Percentiles rank a stretch among this genome's conserved stretches.
Evolutionary conservation across 2,329 filamentous ascomycete genomes (phyloP).

Genomic region (Xylariales sp.): DNA sequence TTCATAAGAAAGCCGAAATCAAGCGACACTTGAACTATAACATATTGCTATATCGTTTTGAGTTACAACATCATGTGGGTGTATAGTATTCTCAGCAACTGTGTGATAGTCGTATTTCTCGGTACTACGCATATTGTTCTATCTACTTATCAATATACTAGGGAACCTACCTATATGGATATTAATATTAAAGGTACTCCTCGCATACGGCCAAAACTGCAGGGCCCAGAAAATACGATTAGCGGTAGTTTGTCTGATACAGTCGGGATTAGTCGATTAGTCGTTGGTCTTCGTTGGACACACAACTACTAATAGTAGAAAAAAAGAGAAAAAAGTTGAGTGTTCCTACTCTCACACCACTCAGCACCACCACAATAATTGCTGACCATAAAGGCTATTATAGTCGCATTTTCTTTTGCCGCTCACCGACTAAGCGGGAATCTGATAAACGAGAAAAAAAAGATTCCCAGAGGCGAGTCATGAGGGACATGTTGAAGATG

Average conservation of each 20-base stretch:
- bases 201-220: too few species aligned
- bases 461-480: constrained; percentile 12
- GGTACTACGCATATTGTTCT: too few species aligned
- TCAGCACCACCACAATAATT: too few species aligned
- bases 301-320: too few species aligned
- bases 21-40: background rate
- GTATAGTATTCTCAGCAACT: background rate
- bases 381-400: too few species aligned
- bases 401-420: background rate
- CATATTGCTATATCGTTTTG: background rate
- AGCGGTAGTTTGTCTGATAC: too few species aligned
- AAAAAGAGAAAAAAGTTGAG: too few species aligned
- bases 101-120: background rate
- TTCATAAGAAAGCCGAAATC: background rate
- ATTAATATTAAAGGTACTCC: too few species aligned
- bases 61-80: background rate
- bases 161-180: background rate
- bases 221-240: too few species aligned
- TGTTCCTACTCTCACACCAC: too few species aligned
- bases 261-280: too few species aligned
- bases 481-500: background rate
- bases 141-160: background rate
- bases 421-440: background rate
- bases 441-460: background rate
- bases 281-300: too few species aligned